Conservation (phyloP, 148 eudicot species). For the Rhododendron mucronatum region DNA sequence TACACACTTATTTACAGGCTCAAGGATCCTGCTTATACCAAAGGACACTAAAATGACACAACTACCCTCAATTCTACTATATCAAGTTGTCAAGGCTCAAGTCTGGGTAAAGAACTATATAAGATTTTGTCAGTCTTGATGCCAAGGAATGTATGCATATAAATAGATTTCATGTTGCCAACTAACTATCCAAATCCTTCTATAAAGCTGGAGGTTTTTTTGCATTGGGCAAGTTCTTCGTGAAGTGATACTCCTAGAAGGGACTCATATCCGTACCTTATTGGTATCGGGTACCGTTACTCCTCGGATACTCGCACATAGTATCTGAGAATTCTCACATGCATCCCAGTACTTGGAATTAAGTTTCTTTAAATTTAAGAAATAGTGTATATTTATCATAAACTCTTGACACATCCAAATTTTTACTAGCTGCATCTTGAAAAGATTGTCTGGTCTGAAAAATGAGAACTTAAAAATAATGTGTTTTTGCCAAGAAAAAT, state of each 20-base stretch:
- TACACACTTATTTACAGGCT: no score
- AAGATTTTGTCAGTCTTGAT: neutral
- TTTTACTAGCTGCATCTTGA: no score
- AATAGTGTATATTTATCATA: no score
- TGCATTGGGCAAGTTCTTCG: neutral
- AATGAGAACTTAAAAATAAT: no score
- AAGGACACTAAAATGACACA: no score
- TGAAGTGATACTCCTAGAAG: neutral
- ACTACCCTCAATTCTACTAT: no score
- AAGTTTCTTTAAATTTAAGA: neutral
- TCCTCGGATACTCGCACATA: neutral
- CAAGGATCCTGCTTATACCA: no score
- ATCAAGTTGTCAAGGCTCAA: neutral
- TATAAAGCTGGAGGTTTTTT: neutral
- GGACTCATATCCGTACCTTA: neutral
- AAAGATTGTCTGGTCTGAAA: no score
- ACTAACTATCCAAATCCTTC: neutral
- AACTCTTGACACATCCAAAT: neutral
- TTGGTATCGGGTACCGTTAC: neutral
- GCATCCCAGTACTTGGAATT: neutral
- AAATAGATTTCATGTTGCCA: neutral
- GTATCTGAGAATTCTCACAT: neutral
- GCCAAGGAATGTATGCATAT: neutral
- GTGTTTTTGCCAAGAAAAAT: no score
- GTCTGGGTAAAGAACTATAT: neutral